phyloP scores from a whole-genome alignment of 1,139 yeast genomes.

The Scheffersomyces titani region DNA sequence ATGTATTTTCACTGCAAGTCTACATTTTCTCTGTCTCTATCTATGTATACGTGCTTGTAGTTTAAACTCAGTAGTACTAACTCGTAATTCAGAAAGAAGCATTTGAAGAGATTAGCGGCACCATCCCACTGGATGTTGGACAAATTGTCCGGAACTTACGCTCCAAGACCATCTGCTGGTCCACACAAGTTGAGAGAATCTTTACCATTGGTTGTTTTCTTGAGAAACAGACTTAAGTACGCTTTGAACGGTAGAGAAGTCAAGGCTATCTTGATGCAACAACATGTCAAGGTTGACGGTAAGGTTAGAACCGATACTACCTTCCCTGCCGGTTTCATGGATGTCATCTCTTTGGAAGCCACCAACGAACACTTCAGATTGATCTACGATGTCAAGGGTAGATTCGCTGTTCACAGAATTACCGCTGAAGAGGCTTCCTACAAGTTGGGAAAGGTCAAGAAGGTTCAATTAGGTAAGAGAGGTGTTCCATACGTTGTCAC shows the following conservation, averaged over 20 bases:
- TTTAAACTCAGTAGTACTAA: slow-evolving; percentile 23
- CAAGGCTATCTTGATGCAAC: slow-evolving; percentile 98
- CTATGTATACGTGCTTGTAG: not conserved
- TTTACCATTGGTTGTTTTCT: slow-evolving; percentile 94
- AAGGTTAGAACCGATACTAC: slow-evolving; percentile 99
- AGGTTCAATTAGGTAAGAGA: slow-evolving; percentile 97
- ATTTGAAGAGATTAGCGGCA: slow-evolving; percentile 97
- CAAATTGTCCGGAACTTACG: slow-evolving; percentile 99
- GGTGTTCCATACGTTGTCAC: slow-evolving; percentile 98
- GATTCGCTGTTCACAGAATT: slow-evolving; percentile 99
- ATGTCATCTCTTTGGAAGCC: slow-evolving; percentile 94
- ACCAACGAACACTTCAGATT: slow-evolving; percentile 99
- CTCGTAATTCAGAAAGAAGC: slow-evolving; percentile 70
- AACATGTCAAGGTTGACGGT: slow-evolving; percentile 98
- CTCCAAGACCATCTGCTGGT: slow-evolving; percentile 99
- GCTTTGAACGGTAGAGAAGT: slow-evolving; percentile 99
- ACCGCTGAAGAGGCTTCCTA: slow-evolving; percentile 97
- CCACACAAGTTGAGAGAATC: slow-evolving; percentile 99
- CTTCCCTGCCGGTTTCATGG: slow-evolving; percentile 99
- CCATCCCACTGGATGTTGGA: slow-evolving; percentile 99
- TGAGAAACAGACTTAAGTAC: slow-evolving; percentile 99
- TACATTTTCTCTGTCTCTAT: not conserved
- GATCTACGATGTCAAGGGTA: slow-evolving; percentile 97
- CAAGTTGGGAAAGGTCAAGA: slow-evolving; percentile 97
- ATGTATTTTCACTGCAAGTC: not conserved